Base-by-base conservation (phyloP, 2,329 filamentous ascomycete genomes). In the Zasmidium citrigriseum region DNA sequence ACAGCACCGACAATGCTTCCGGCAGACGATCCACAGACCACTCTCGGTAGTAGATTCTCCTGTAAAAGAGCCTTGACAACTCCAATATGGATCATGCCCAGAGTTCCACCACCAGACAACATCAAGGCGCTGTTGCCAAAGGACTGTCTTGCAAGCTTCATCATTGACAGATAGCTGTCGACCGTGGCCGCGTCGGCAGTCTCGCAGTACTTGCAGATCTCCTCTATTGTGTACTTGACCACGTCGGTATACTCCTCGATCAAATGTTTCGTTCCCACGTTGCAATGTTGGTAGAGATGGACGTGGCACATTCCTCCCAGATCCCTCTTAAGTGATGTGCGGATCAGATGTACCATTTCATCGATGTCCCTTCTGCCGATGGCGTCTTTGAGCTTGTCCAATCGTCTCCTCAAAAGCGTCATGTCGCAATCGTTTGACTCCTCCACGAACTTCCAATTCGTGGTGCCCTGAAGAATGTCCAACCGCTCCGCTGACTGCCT, bases 1-100 rank as follows among this genome's bases (percentile, higher is more conserved):
- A 66, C 60, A 25, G 64, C 58, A 9, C 62, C 64, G 10, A 66
- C 64, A 11, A 66, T 66, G 54, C 64, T 66, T 10, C 64, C 64
- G 7, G 64, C 64, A 20, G 64, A 66, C 45, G 64, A 62, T 4
- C 64, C 64, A 27, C 64, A 66, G 4, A 66, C 64, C 11, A 66
- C 62, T 11, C 56, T 58, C 34, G 64, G 64, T 2, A 66, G 54
- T 1, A 66, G 55, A 14, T 58, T 58, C 45, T 61, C 59, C 38
- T 64, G 52, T 1, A 63, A 41, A 1, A 66, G 58, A 46, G 48
- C 41, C 50, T 66, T 66, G 34, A 66, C 63, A 1, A 66, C 64
- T 24, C 64, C 64, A 21, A 66, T 64, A 46, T 66, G 64, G 47
- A 62, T 65, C 64, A 66, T 66, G 2, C 64, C 64, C 12, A 66